Conservation (phyloP, 768 basidiomycete genomes). For the Naganishia friedmannii region DNA sequence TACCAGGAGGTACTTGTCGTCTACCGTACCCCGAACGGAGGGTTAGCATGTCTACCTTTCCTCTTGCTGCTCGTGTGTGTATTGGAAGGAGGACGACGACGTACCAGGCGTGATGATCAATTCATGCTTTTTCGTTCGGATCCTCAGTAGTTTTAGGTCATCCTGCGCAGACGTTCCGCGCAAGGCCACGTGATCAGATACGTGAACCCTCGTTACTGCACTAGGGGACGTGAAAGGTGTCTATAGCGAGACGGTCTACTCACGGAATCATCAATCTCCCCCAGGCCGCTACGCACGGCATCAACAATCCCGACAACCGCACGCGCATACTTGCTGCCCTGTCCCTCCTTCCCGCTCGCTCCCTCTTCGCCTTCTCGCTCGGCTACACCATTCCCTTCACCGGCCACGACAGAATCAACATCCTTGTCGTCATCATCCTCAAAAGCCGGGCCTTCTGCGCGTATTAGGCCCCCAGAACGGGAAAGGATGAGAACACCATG, state of each 20-base stretch:
- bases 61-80: too few species aligned
- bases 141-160: slow-evolving; percentile 80
- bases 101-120: slow-evolving; percentile 89
- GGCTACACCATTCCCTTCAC: neutral
- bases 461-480: slow-evolving; percentile 63
- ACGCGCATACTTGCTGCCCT: slow-evolving; percentile 46
- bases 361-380: neutral
- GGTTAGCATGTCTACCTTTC: slow-evolving; percentile 53
- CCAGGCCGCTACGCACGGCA: slow-evolving; percentile 71
- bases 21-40: slow-evolving; percentile 52
- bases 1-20: slow-evolving; percentile 74
- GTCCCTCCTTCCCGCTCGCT: slow-evolving; percentile 32
- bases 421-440: slow-evolving; percentile 27
- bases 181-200: too few species aligned
- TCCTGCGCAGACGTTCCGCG: too few species aligned
- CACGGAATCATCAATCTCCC: slow-evolving; percentile 68
- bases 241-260: slow-evolving; percentile 35
- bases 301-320: slow-evolving; percentile 63
- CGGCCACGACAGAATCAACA: neutral
- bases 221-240: too few species aligned
- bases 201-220: too few species aligned
- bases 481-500: slow-evolving; percentile 82
- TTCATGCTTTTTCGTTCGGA: slow-evolving; percentile 86
- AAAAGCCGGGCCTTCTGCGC: slow-evolving; percentile 58
- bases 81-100: slow-evolving; percentile 42